These are phyloP conservation scores for Sisymbrium irio DNA, from an alignment of 345 rosid genomes.

Conservation along the genomic window DNA sequence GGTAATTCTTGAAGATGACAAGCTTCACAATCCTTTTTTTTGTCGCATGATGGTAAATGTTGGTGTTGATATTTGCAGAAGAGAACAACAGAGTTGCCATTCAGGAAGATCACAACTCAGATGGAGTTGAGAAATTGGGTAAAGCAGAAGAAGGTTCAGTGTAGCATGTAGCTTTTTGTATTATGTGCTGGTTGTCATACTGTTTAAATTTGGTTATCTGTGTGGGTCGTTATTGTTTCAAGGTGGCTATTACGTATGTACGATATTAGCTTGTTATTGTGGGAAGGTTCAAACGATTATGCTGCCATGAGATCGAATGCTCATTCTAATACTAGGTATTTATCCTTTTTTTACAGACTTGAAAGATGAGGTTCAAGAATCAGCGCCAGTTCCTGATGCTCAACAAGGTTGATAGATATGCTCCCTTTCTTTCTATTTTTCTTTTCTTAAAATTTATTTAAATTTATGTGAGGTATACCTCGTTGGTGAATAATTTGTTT, in stretches of 20 bases:
- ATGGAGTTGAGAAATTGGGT: slow-evolving; percentile 21
- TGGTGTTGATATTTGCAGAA: slow-evolving; percentile 7
- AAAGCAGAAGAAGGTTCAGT: slow-evolving; percentile 26
- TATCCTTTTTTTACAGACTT: slow-evolving; percentile 37
- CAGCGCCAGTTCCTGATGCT: slow-evolving; percentile 41
- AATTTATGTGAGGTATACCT: neutral
- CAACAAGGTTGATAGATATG: slow-evolving; percentile 44
- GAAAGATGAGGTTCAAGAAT: slow-evolving; percentile 33
- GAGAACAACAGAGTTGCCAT: slow-evolving; percentile 19
- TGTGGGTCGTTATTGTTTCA: too few relatives aligned
- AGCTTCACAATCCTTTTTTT: neutral
- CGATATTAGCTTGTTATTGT: neutral
- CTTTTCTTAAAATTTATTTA: neutral
- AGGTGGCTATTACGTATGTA: too few relatives aligned
- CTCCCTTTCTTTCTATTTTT: neutral
- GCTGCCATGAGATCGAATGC: neutral
- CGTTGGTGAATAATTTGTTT: neutral
- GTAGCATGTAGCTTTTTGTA: neutral
- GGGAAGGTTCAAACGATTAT: neutral
- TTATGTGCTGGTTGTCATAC: too few relatives aligned
- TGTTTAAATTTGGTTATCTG: too few relatives aligned
- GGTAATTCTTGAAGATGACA: slow-evolving; percentile 10
- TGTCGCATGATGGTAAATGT: neutral
- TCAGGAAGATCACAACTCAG: slow-evolving; percentile 10
- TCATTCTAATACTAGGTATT: neutral